Evolutionary conservation across 345 rosid species (phyloP).

Genomic region (Melaleuca quinquenervia): DNA sequence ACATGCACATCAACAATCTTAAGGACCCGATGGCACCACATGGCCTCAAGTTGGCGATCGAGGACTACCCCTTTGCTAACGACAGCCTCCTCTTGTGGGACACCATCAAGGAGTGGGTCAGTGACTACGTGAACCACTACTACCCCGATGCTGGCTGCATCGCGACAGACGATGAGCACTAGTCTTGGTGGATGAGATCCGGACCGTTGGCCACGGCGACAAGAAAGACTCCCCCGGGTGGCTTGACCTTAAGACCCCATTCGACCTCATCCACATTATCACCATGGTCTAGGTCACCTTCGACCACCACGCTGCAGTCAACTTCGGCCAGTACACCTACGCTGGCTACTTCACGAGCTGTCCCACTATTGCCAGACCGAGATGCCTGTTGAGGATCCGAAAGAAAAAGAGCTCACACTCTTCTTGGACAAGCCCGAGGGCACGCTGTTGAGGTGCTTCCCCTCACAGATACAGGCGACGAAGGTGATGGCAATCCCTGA

Average conservation of each 20-base stretch:
- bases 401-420: constrained; percentile 14
- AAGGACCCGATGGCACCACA: constrained; percentile 13
- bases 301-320: constrained; percentile 41
- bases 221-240: constrained; percentile 42
- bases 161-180: constrained; percentile 16
- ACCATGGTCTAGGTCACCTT: constrained; percentile 27
- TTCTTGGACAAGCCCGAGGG: constrained; percentile 34
- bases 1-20: too few relatives aligned
- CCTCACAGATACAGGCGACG: constrained; percentile 33
- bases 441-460: constrained; percentile 19
- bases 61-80: constrained; percentile 21
- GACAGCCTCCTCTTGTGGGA: too few relatives aligned
- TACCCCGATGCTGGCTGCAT: constrained; percentile 6
- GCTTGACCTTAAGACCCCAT: constrained; percentile 23
- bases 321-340: constrained; percentile 25
- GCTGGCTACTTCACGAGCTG: constrained; percentile 29
- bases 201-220: constrained; percentile 31
- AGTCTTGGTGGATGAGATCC: constrained; percentile 25
- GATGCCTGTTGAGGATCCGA: constrained; percentile 34
- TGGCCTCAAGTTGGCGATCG: constrained; percentile 13
- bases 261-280: constrained; percentile 21
- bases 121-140: constrained; percentile 10
- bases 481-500: constrained; percentile 26
- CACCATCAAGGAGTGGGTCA: constrained; percentile 14
- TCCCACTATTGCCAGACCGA: constrained; percentile 16